These are phyloP conservation scores for Cladosporium sp. DNA, from an alignment of 2,329 filamentous ascomycete genomes.

Conservation along the genomic window DNA sequence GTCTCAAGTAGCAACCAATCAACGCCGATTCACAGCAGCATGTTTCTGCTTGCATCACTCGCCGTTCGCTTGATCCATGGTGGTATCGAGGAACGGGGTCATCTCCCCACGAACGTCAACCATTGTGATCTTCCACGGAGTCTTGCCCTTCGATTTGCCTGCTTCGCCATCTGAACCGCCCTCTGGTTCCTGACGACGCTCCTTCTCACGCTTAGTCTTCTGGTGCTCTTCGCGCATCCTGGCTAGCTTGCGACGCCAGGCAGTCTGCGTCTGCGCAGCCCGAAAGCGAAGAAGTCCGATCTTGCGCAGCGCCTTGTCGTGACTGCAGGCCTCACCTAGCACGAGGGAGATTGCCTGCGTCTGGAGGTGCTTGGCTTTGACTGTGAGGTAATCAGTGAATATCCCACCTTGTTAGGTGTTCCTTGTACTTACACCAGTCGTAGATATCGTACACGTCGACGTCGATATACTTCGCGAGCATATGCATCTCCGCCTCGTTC, in stretches of 20 bases:
- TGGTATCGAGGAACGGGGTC: not conserved
- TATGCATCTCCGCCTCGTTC: constrained; percentile 19
- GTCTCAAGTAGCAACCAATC: constrained; percentile 16
- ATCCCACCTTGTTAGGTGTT: not conserved
- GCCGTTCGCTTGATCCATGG: not conserved
- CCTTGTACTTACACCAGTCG: constrained; percentile 24
- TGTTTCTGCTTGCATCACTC: not conserved
- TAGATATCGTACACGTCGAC: constrained; percentile 12
- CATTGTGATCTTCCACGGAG: not conserved
- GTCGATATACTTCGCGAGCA: constrained; percentile 20
- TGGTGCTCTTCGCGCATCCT: not conserved
- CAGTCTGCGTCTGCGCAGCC: not conserved
- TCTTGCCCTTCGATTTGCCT: constrained; percentile 2
- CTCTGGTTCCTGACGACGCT: not conserved
- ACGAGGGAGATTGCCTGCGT: not conserved
- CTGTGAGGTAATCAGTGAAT: constrained; percentile 17
- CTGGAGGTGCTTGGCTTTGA: constrained; percentile 20
- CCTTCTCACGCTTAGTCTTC: not conserved
- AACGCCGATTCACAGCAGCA: not conserved
- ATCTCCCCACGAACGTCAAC: not conserved
- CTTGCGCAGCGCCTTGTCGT: not conserved
- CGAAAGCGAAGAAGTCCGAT: not conserved
- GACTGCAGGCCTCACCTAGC: constrained; percentile 1
- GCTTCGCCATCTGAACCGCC: not conserved
- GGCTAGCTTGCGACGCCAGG: constrained; percentile 5